Conservation (phyloP, 495 filamentous ascomycete genomes). For the Massariosphaeria phaeospora region DNA sequence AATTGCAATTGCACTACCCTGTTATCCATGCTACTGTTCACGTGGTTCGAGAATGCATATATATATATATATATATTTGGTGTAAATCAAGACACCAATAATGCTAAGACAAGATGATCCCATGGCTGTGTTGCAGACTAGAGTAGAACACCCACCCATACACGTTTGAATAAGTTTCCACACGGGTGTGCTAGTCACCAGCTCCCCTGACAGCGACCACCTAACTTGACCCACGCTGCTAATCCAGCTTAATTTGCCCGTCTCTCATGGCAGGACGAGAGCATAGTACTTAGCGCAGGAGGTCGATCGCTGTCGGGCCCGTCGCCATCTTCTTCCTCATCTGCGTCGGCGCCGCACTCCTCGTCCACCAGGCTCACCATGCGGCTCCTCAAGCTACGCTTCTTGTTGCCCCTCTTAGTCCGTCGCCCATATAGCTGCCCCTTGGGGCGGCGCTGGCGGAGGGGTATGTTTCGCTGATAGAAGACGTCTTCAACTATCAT, state of each 20-base stretch:
- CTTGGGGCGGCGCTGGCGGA: slow-evolving; percentile 28
- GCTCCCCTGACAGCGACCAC: slow-evolving; percentile 43
- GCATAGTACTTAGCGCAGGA: slow-evolving; percentile 38
- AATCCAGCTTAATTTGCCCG: background rate
- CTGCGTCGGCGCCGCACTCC: slow-evolving; percentile 46
- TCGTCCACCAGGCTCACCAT: slow-evolving; percentile 42
- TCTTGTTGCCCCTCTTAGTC: slow-evolving; percentile 45
- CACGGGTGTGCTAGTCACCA: too few species aligned
- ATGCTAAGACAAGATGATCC: too few species aligned
- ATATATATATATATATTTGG: too few species aligned
- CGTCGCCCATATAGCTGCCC: slow-evolving; percentile 43
- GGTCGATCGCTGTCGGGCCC: slow-evolving; percentile 39
- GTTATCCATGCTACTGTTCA: too few species aligned
- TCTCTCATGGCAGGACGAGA: background rate
- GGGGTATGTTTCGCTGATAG: slow-evolving; percentile 45
- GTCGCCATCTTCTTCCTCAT: slow-evolving; percentile 49
- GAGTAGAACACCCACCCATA: too few species aligned
- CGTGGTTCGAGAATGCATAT: too few species aligned
- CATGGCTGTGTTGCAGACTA: too few species aligned
- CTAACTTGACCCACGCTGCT: slow-evolving; percentile 45
- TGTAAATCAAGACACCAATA: too few species aligned
- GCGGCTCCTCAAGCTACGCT: slow-evolving; percentile 32
- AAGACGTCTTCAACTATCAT: slow-evolving; percentile 72
- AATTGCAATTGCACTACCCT: too few species aligned
- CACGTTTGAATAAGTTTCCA: too few species aligned